Evolutionary conservation across 495 filamentous ascomycete species (phyloP).

Genomic region (Penicillium ucsense): DNA sequence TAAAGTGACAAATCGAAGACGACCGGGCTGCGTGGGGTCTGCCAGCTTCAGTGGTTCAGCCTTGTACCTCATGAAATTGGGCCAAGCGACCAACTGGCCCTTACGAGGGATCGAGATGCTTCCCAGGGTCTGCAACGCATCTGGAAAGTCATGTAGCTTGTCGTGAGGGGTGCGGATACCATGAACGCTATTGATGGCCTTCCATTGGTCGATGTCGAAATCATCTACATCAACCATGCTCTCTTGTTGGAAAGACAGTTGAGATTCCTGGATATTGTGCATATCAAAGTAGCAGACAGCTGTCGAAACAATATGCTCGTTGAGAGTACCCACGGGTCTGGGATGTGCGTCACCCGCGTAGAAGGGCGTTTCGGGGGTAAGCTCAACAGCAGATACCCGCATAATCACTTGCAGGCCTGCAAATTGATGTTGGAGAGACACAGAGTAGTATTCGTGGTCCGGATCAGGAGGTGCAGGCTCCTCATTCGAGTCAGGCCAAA

Average conservation of each 20-base stretch:
- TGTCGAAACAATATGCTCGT: constrained; percentile 6
- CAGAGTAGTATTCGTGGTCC: background rate
- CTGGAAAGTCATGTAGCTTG: background rate
- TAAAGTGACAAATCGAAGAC: constrained; percentile 4
- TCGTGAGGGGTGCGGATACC: background rate
- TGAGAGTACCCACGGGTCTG: constrained; percentile 2
- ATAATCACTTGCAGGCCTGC: constrained; percentile 5
- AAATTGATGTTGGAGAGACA: constrained; percentile 6
- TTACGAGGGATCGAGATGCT: constrained; percentile 3
- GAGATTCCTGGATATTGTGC: constrained; percentile 5
- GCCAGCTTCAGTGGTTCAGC: constrained; percentile 1
- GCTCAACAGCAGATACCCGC: constrained; percentile 4
- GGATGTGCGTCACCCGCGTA: constrained; percentile 3
- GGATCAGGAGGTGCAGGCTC: constrained; percentile 1
- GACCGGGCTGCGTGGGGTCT: constrained; percentile 1
- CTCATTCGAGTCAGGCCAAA: background rate
- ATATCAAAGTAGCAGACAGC: constrained; percentile 4
- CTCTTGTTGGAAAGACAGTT: constrained; percentile 4
- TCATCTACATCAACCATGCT: background rate
- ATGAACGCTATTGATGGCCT: constrained; percentile 1
- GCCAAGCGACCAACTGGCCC: constrained; percentile 6
- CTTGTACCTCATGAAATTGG: constrained; percentile 2
- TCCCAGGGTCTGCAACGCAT: constrained; percentile 3
- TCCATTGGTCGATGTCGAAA: constrained; percentile 1
- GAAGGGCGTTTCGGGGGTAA: constrained; percentile 3